These are phyloP conservation scores for Xerocomus potaroensis DNA, from an alignment of 768 basidiomycete species.

Conservation along the genomic window DNA sequence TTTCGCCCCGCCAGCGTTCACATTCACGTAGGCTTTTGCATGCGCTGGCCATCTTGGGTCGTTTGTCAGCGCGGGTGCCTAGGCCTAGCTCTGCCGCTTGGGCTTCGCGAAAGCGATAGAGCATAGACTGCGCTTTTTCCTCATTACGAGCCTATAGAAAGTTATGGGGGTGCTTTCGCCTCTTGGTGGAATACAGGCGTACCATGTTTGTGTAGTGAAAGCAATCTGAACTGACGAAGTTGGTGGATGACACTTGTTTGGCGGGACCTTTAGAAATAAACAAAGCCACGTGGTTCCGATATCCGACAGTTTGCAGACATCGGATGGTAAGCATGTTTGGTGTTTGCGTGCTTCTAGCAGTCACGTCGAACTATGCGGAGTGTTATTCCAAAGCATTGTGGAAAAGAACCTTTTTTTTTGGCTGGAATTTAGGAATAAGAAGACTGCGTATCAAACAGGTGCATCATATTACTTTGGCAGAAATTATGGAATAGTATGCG, in stretches of 20 bases:
- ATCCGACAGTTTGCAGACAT: slow-evolving; percentile 22
- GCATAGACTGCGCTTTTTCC: slow-evolving; percentile 95
- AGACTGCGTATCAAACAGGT: too few species aligned
- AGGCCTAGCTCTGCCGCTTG: slow-evolving; percentile 95
- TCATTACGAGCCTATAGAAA: slow-evolving; percentile 83
- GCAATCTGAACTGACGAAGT: neutral
- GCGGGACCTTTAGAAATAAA: slow-evolving; percentile 25
- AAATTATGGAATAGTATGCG: too few species aligned
- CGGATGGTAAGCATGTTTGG: too few species aligned
- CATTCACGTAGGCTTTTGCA: slow-evolving; percentile 92
- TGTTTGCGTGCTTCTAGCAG: too few species aligned
- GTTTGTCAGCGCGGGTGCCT: slow-evolving; percentile 74
- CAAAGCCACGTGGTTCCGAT: slow-evolving; percentile 17
- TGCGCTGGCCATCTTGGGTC: slow-evolving; percentile 87
- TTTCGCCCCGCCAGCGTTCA: slow-evolving; percentile 95
- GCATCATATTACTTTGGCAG: too few species aligned
- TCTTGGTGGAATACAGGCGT: neutral
- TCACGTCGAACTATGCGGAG: too few species aligned
- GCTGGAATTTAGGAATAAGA: too few species aligned
- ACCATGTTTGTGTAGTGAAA: slow-evolving; percentile 14
- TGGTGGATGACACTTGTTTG: slow-evolving; percentile 17
- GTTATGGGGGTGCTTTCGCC: neutral
- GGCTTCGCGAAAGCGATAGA: slow-evolving; percentile 93
- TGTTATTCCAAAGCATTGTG: too few species aligned
- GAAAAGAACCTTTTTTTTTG: too few species aligned